A percentile compares a stretch with the other conserved stretches of the same genome.
Evolutionary conservation across 306 rosid genomes (phyloP).

Genomic region (Fragaria nilgerrensis): DNA sequence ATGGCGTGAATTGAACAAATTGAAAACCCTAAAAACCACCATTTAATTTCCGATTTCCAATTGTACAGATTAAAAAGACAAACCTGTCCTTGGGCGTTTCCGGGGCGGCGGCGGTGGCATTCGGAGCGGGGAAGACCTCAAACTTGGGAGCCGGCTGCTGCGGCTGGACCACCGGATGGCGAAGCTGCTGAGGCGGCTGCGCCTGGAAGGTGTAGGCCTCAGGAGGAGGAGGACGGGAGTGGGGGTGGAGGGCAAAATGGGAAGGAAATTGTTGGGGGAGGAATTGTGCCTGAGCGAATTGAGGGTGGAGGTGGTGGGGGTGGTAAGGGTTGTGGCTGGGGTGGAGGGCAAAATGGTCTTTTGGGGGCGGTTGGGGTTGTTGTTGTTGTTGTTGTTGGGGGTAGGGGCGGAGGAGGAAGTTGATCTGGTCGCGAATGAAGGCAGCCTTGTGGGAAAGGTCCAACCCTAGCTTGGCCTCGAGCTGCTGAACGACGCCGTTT

Average conservation of each 20-base stretch:
- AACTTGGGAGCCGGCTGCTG: slow-evolving; percentile 15
- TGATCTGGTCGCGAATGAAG: slow-evolving; percentile 78
- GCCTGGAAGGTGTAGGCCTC: slow-evolving; percentile 38
- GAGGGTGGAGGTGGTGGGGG: neutral
- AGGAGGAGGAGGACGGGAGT: slow-evolving; percentile 11
- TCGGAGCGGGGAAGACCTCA: slow-evolving; percentile 16
- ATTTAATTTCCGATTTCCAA: neutral
- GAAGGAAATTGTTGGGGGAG: slow-evolving; percentile 5
- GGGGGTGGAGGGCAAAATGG: slow-evolving; percentile 61
- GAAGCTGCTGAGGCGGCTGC: slow-evolving; percentile 30
- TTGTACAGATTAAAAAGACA: slow-evolving; percentile 1
- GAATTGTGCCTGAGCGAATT: neutral
- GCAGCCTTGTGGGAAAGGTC: slow-evolving; percentile 62
- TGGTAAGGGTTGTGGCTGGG: slow-evolving; percentile 26
- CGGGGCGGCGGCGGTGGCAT: slow-evolving; percentile 26
- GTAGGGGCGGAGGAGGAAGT: slow-evolving; percentile 58
- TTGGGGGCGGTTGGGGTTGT: slow-evolving; percentile 25
- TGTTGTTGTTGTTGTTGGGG: slow-evolving; percentile 22
- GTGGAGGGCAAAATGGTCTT: slow-evolving; percentile 58
- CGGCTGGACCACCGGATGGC: slow-evolving; percentile 2
- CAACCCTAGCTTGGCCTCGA: slow-evolving; percentile 59
- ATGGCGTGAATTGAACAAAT: neutral
- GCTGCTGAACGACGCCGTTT: slow-evolving; percentile 64
- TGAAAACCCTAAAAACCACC: slow-evolving; percentile 1
- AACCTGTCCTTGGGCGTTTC: slow-evolving; percentile 53